Base-by-base conservation (phyloP, 768 basidiomycete genomes). In the Mycena albidolilacea region DNA sequence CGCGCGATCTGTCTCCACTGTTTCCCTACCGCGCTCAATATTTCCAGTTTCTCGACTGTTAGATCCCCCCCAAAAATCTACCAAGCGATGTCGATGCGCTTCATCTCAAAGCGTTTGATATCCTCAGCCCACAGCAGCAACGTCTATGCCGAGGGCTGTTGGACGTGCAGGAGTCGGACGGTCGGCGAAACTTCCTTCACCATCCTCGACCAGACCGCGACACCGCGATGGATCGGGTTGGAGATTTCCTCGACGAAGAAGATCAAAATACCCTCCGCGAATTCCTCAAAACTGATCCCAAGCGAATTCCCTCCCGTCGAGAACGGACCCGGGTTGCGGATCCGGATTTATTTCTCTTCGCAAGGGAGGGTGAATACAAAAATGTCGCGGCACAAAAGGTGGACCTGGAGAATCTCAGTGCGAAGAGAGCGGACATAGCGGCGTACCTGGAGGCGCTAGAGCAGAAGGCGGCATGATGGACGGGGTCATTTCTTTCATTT, bases 1-100 rank as follows among this genome's bases (percentile, higher is more conserved):
- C 7, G 57, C 65, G 65, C 11, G 44, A 67, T 67, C 43, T 58
- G 65, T 58, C 55, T 67, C 55, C 54, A 58, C 55, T 67, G 54
- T 66, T 38, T 66, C 64, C 39, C 64, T 66, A 57, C 64, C 64
- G 54, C 54, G 52, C 64, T 66, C 64, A 66, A 43, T 38, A 43
- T 66, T 66, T 44, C 64, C 64, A 66, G 64, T 66, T 9, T 38
- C 64, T 9, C 38, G 46, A 15, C 64, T 66, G 1, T 7, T 66
- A 1, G 3, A 66, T 14, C 52, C 50, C 41, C 37, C 37, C 12
- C 15, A 55, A 14, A 30, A 55, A 35, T 37, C 21, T 66, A n/a
- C 35, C 64, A n/a, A 21, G 35, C 9, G 21, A 57, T 15, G 17
- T 55, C 5, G 52, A 55, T 55, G 64, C 54, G 0, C 52, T 66